A percentile compares a stretch with the other conserved stretches of the same genome.
Conservation (phyloP, 176 grass and related monocot species). For the Oryza nivara region DNA sequence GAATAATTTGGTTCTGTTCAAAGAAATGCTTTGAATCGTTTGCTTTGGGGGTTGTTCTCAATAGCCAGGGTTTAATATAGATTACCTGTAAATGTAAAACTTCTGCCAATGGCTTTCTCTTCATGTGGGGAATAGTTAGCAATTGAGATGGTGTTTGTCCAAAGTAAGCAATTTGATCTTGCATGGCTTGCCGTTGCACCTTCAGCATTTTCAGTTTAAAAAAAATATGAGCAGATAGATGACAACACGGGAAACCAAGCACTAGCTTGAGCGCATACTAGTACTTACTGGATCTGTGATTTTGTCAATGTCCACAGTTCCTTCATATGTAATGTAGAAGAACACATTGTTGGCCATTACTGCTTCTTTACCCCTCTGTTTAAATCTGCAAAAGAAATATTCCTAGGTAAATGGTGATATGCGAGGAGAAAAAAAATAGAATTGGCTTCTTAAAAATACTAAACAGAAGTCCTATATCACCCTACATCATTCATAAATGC, state of each 20-base stretch:
- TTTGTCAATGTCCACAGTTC: conserved; percentile 96
- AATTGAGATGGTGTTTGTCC: conserved; percentile 98
- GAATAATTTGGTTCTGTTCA: neutral
- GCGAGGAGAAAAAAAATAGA: conserved; percentile 25
- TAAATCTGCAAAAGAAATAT: conserved; percentile 70
- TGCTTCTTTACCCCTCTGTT: conserved; percentile 95
- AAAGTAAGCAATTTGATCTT: conserved; percentile 99
- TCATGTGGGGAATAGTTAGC: conserved; percentile 78
- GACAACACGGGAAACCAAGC: neutral
- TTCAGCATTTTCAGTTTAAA: conserved; percentile 41
- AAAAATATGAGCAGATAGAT: conserved; percentile 49
- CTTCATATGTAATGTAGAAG: conserved; percentile 99
- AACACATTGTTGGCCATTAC: conserved; percentile 90
- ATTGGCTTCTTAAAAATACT: conserved; percentile 23
- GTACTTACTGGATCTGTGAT: conserved; percentile 86
- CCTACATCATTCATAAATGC: neutral
- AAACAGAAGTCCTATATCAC: conserved; percentile 18
- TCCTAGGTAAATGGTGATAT: conserved; percentile 15
- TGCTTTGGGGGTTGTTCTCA: neutral
- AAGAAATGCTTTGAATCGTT: neutral
- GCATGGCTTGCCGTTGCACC: conserved; percentile 88
- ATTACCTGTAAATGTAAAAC: conserved; percentile 92
- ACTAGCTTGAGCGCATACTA: conserved; percentile 22
- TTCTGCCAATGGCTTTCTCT: conserved; percentile 71
- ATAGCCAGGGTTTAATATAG: conserved; percentile 24